Evolutionary conservation across 73 alveolate species (phyloP).

Genomic region (Paramecium tetraurelia): DNA sequence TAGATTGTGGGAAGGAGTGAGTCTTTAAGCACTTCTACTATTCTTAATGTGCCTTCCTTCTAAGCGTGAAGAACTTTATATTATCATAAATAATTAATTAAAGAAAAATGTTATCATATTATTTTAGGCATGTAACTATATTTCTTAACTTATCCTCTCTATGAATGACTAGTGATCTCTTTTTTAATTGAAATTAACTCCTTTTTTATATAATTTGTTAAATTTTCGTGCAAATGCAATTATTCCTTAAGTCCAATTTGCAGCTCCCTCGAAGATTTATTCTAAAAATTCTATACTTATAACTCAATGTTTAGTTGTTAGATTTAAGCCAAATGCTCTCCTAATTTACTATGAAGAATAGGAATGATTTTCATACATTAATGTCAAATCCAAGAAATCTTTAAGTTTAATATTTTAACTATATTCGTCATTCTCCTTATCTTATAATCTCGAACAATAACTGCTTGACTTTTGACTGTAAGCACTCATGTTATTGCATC

Average conservation of each 20-base stretch:
- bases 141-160: background rate
- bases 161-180: background rate
- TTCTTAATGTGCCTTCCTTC: background rate
- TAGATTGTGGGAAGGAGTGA: conserved; percentile 9
- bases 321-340: background rate
- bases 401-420: background rate
- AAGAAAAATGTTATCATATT: background rate
- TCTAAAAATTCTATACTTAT: background rate
- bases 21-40: background rate
- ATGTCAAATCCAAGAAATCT: background rate
- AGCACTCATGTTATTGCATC: background rate
- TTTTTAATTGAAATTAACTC: background rate
- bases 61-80: background rate
- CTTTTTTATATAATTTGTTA: background rate
- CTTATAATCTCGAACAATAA: background rate
- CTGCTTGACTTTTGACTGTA: background rate
- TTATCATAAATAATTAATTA: background rate
- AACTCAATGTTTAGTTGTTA: background rate
- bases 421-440: background rate
- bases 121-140: conserved; percentile 23
- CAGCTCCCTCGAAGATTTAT: background rate
- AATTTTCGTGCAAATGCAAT: background rate
- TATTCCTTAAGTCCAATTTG: background rate
- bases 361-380: background rate
- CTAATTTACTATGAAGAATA: background rate